These are phyloP conservation scores for Endogone sp. DNA, from an alignment of 192 early-diverging fungal species.

Conservation along the genomic window DNA sequence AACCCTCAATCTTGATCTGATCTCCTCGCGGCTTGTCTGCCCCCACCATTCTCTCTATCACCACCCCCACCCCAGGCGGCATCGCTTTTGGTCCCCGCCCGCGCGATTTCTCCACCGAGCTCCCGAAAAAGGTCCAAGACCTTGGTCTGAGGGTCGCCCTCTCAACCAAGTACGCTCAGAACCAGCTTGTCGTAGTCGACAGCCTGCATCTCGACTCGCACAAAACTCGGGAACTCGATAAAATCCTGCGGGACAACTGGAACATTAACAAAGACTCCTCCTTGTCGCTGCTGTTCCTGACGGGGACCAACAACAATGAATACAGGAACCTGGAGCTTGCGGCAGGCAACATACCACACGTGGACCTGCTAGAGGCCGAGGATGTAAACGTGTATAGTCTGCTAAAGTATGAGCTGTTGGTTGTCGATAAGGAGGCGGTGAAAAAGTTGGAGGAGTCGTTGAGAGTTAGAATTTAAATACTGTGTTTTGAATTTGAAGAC, in stretches of 20 bases:
- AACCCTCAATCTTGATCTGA: not conserved
- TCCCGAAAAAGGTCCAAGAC: constrained; percentile 86
- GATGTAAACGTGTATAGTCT: constrained; percentile 68
- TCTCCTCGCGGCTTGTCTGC: not conserved
- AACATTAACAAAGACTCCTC: constrained; percentile 5
- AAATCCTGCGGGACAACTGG: constrained; percentile 16
- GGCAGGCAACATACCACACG: constrained; percentile 55
- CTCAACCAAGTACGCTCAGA: constrained; percentile 84
- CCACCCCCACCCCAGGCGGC: constrained; percentile 47
- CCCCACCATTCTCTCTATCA: not conserved
- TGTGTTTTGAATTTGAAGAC: too few species aligned
- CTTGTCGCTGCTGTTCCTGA: constrained; percentile 39
- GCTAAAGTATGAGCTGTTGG: constrained; percentile 60
- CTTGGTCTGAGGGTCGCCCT: constrained; percentile 80
- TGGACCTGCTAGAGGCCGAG: constrained; percentile 53
- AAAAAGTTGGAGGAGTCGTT: constrained; percentile 55
- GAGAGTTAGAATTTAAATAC: constrained; percentile 7
- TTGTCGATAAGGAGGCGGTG: constrained; percentile 63
- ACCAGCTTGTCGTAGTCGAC: constrained; percentile 86
- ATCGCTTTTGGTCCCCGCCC: constrained; percentile 90
- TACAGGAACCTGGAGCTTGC: constrained; percentile 53
- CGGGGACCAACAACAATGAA: constrained; percentile 29
- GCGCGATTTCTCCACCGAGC: constrained; percentile 73
- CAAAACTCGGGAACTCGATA: constrained; percentile 51
- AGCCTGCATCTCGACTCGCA: constrained; percentile 46